Percentiles rank a stretch among this genome's conserved stretches.
phyloP scores from a whole-genome alignment of 192 early-diverging fungal genomes.

The Irineochytrium annulatum region DNA sequence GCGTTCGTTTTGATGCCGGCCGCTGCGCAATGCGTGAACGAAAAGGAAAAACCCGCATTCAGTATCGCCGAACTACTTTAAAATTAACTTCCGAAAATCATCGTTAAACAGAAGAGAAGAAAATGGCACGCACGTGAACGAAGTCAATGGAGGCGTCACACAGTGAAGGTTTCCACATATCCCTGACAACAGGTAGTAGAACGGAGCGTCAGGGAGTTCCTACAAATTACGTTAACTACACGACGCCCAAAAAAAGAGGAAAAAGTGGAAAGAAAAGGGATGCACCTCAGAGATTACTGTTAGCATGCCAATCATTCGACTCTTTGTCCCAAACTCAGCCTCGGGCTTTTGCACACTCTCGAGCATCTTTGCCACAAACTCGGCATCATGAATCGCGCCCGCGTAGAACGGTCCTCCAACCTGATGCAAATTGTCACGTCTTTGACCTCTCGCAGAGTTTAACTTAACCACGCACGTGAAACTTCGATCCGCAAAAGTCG shows the following conservation, averaged over 20 bases:
- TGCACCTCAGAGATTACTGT: constrained; percentile 78
- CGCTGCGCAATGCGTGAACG: constrained; percentile 74
- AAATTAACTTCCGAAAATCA: not conserved
- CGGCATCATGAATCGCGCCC: constrained; percentile 76
- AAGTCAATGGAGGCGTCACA: constrained; percentile 64
- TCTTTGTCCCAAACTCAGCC: constrained; percentile 70
- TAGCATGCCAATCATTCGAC: constrained; percentile 94
- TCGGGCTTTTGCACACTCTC: constrained; percentile 56
- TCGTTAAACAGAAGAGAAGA: constrained; percentile 2
- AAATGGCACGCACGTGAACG: constrained; percentile 53
- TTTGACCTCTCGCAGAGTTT: not conserved
- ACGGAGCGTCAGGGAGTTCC: constrained; percentile 63
- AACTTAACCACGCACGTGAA: constrained; percentile 72
- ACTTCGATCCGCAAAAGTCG: constrained; percentile 65
- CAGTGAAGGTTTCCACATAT: constrained; percentile 71
- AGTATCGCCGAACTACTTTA: constrained; percentile 76
- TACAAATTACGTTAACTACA: constrained; percentile 17
- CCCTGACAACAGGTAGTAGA: constrained; percentile 74
- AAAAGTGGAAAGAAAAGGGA: constrained; percentile 10
- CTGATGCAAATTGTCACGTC: constrained; percentile 28
- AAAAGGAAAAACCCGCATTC: constrained; percentile 86
- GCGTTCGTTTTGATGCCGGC: constrained; percentile 92
- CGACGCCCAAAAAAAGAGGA: not conserved
- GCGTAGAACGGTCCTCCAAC: constrained; percentile 91
- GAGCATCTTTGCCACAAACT: constrained; percentile 81